Evolutionary conservation across 192 early-diverging fungal species (phyloP).

Genomic region (Linnemannia schmuckeri): DNA sequence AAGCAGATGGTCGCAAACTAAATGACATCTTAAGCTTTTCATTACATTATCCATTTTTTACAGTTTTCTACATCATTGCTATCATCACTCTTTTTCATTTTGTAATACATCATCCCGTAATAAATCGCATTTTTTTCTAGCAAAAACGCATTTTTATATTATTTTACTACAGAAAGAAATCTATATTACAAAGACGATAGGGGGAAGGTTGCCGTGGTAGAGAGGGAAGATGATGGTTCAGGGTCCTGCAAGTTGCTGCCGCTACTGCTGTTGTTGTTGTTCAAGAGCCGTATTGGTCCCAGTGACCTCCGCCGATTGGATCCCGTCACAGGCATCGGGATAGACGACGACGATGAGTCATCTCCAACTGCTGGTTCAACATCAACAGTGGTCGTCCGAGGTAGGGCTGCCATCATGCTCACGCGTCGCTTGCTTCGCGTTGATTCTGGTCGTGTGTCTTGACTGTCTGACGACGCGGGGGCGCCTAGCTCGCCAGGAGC

Average conservation of each 20-base stretch:
- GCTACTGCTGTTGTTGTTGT: not conserved
- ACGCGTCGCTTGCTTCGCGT: not conserved
- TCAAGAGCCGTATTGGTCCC: not conserved
- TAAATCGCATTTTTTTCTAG: not conserved
- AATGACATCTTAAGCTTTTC: not conserved
- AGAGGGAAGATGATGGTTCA: not conserved
- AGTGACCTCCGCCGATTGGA: not conserved
- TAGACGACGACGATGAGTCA: not conserved
- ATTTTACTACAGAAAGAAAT: slow-evolving; percentile 1
- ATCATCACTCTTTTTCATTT: not conserved
- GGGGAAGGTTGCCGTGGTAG: not conserved
- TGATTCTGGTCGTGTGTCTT: not conserved
- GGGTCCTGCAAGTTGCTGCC: too few species aligned
- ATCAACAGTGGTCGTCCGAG: not conserved
- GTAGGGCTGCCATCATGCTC: not conserved
- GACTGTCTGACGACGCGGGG: not conserved
- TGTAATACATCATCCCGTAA: not conserved
- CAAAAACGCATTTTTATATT: not conserved
- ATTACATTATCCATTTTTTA: not conserved
- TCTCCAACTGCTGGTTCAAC: not conserved
- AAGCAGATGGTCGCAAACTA: not conserved
- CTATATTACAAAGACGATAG: not conserved
- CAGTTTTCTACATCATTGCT: not conserved
- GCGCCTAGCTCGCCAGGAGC: not conserved
- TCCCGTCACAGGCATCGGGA: slow-evolving; percentile 1